A percentile compares a stretch with the other conserved stretches of the same genome.
These are phyloP conservation scores for Anthracocystis setariae DNA, from an alignment of 1,284 basidiomycete species.

Conservation along the genomic window DNA sequence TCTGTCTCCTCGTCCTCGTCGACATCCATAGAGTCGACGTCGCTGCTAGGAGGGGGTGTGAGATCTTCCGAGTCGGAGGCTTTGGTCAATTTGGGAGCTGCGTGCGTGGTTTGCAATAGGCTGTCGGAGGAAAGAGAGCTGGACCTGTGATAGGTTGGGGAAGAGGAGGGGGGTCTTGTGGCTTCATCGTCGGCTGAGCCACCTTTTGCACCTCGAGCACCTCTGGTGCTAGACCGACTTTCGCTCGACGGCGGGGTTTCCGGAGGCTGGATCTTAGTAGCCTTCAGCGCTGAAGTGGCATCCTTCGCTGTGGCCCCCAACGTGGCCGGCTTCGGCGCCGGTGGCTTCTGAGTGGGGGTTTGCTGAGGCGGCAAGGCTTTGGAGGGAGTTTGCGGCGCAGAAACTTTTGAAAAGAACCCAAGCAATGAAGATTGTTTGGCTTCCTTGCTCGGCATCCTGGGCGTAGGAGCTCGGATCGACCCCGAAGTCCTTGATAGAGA, in stretches of 20 bases:
- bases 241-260: slow-evolving; percentile 46
- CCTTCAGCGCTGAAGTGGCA: slow-evolving; percentile 12
- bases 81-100: slow-evolving; percentile 1
- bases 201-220: slow-evolving; percentile 7
- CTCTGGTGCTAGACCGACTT: slow-evolving; percentile 20
- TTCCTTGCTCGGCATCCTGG: slow-evolving; percentile 23
- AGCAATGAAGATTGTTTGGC: slow-evolving; percentile 53
- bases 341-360: slow-evolving; percentile 1
- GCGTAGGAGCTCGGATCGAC: slow-evolving; percentile 10
- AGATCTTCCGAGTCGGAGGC: slow-evolving; percentile 36
- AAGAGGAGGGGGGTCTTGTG: slow-evolving; percentile 21
- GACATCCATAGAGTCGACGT: slow-evolving; percentile 32
- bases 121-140: slow-evolving; percentile 38
- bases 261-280: slow-evolving; percentile 20
- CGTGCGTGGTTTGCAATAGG: slow-evolving; percentile 16
- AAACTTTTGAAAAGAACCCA: slow-evolving; percentile 53
- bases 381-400: slow-evolving; percentile 19
- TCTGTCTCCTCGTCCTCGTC: slow-evolving; percentile 43
- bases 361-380: slow-evolving; percentile 15
- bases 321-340: not conserved
- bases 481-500: slow-evolving; percentile 3
- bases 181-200: slow-evolving; percentile 1
- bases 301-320: slow-evolving; percentile 6
- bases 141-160: slow-evolving; percentile 34
- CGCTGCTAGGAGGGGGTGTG: slow-evolving; percentile 44